These are phyloP conservation scores for Neocatenulostroma microsporum DNA, from an alignment of 2,329 filamentous ascomycete genomes.

Conservation along the genomic window DNA sequence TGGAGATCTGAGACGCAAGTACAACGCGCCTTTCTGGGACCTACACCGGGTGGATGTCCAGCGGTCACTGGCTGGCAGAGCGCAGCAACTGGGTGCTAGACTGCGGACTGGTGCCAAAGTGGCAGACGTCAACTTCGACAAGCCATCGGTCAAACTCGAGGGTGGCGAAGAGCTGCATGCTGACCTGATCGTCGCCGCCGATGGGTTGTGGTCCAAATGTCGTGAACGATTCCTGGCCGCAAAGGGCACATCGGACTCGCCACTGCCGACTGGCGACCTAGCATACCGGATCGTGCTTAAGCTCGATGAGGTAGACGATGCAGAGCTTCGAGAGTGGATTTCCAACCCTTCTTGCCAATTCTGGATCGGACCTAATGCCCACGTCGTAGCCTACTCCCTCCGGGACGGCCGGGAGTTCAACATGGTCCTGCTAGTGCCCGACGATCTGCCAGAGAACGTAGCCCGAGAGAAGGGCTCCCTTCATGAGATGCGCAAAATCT, in stretches of 20 bases:
- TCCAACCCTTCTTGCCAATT: conserved; percentile 48
- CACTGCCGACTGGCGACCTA: conserved; percentile 55
- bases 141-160: conserved; percentile 35
- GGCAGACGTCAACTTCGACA: conserved; percentile 41
- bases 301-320: conserved; percentile 46
- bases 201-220: conserved; percentile 56
- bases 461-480: conserved; percentile 46
- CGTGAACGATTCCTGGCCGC: conserved; percentile 43
- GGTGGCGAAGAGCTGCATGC: conserved; percentile 37
- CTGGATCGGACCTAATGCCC: conserved; percentile 56
- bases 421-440: conserved; percentile 57
- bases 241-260: conserved; percentile 35
- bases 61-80: conserved; percentile 44
- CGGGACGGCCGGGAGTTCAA: conserved; percentile 55
- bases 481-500: conserved; percentile 54
- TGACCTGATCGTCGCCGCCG: conserved; percentile 56
- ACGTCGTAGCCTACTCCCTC: conserved; percentile 57
- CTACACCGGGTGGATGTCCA: conserved; percentile 58
- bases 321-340: conserved; percentile 46
- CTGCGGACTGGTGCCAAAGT: conserved; percentile 46
- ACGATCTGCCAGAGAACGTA: conserved; percentile 51
- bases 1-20: conserved; percentile 46
- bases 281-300: conserved; percentile 56
- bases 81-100: conserved; percentile 46
- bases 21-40: conserved; percentile 51